A percentile compares a stretch with the other conserved stretches of the same genome.
These are phyloP conservation scores for Polygonum aviculare DNA, from an alignment of 148 eudicot species.

Conservation along the genomic window DNA sequence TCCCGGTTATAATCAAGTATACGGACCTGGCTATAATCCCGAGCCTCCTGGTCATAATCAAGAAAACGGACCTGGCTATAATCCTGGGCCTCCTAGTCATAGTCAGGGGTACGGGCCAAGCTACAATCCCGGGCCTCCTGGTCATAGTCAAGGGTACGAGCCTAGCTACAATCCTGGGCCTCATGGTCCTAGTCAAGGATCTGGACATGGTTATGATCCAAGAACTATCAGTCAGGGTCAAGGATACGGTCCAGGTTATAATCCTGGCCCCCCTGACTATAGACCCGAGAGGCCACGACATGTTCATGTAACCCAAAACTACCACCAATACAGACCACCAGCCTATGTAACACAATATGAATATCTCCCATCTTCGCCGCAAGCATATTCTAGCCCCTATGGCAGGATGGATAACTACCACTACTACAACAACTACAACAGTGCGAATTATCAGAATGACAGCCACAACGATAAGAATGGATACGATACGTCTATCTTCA, in stretches of 20 bases:
- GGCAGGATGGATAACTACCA: background rate
- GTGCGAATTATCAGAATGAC: constrained; percentile 1
- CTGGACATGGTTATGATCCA: constrained; percentile 12
- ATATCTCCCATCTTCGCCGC: constrained; percentile 23
- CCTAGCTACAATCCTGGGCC: constrained; percentile 13
- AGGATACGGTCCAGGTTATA: background rate
- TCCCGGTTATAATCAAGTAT: too few relatives aligned
- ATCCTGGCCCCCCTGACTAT: background rate
- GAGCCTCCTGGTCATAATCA: too few relatives aligned
- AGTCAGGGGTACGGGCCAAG: too few relatives aligned
- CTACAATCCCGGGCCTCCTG: background rate
- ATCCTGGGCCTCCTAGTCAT: too few relatives aligned
- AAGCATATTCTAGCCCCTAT: background rate
- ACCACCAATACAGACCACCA: constrained; percentile 55
- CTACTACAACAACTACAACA: background rate
- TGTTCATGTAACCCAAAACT: constrained; percentile 41
- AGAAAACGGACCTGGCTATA: too few relatives aligned
- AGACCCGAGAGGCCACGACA: constrained; percentile 21
- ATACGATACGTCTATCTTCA: constrained; percentile 58
- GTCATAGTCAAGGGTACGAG: background rate
- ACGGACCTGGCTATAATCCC: too few relatives aligned
- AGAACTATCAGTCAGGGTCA: background rate
- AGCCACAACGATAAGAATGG: constrained; percentile 34
- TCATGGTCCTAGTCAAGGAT: background rate
- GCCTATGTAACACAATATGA: constrained; percentile 46